phyloP scores from a whole-genome alignment of 192 early-diverging fungal species.

The Backusella parvicylindrica region DNA sequence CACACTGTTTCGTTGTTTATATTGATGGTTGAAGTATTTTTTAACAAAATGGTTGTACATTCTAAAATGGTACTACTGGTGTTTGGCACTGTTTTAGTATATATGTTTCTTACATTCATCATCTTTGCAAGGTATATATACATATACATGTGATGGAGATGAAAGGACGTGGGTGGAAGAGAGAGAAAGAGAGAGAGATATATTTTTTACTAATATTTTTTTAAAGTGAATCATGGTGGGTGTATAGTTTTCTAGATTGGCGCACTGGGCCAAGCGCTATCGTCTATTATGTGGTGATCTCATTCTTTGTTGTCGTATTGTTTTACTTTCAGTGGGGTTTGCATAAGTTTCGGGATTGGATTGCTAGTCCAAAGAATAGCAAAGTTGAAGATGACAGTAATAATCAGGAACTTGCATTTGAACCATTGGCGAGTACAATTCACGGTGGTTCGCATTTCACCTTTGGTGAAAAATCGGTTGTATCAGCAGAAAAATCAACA shows the following conservation, averaged over 20 bases:
- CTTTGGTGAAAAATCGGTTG: not conserved
- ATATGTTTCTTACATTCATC: slow-evolving; percentile 28
- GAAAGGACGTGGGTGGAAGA: not conserved
- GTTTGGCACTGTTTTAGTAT: slow-evolving; percentile 12
- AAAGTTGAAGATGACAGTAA: not conserved
- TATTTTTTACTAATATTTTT: not conserved
- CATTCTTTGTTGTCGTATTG: not conserved
- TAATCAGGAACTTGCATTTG: not conserved
- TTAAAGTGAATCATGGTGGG: slow-evolving; percentile 1
- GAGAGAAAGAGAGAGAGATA: not conserved
- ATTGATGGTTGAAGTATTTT: slow-evolving; percentile 31
- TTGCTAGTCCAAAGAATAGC: not conserved
- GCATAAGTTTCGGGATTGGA: not conserved
- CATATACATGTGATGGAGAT: too few species aligned
- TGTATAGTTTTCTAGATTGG: slow-evolving; percentile 7
- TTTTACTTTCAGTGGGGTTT: not conserved
- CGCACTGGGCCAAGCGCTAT: not conserved
- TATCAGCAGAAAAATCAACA: not conserved
- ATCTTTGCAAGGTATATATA: slow-evolving; percentile 23
- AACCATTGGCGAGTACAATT: not conserved
- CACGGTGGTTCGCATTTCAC: not conserved
- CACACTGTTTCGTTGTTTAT: slow-evolving; percentile 27
- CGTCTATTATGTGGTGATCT: not conserved
- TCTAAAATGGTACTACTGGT: slow-evolving; percentile 17
- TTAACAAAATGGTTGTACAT: slow-evolving; percentile 21